These are phyloP conservation scores for Penicillium sclerotigenum DNA, from an alignment of 2,329 filamentous ascomycete genomes.

Conservation along the genomic window DNA sequence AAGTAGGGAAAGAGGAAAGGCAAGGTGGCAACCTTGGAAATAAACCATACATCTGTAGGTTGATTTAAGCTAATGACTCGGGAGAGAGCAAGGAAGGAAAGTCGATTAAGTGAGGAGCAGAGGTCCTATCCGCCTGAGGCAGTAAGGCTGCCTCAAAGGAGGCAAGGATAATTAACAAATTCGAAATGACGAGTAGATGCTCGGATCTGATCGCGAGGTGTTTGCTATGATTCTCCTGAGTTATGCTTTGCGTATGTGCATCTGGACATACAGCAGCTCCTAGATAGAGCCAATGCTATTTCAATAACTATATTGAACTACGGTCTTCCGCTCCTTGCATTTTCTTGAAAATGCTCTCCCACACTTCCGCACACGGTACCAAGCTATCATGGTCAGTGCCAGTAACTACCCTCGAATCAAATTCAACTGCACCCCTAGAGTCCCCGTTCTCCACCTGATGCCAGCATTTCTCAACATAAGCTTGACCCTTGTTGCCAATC, in stretches of 20 bases:
- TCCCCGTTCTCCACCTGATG: constrained; percentile 16
- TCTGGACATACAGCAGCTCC: background rate
- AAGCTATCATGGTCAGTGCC: constrained; percentile 43
- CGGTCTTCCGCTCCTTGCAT: background rate
- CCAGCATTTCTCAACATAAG: constrained; percentile 47
- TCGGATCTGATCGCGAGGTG: background rate
- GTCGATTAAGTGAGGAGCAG: background rate
- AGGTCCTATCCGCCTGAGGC: background rate
- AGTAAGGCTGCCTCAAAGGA: background rate
- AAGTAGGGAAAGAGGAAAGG: background rate
- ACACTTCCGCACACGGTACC: constrained; percentile 14
- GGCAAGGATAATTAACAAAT: too few species aligned
- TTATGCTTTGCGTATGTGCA: background rate
- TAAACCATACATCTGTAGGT: background rate
- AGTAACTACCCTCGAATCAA: constrained; percentile 28
- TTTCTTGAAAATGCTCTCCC: constrained; percentile 15
- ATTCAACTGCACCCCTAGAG: constrained; percentile 32
- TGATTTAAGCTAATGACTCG: background rate
- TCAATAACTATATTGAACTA: background rate
- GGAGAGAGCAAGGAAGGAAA: background rate
- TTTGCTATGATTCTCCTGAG: background rate
- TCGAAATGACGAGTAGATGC: too few species aligned
- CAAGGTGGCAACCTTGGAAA: background rate
- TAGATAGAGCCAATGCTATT: background rate
- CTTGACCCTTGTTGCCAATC: constrained; percentile 42